Base-by-base conservation (phyloP, 208 protist species). In the Acanthamoeba culbertsoni region DNA sequence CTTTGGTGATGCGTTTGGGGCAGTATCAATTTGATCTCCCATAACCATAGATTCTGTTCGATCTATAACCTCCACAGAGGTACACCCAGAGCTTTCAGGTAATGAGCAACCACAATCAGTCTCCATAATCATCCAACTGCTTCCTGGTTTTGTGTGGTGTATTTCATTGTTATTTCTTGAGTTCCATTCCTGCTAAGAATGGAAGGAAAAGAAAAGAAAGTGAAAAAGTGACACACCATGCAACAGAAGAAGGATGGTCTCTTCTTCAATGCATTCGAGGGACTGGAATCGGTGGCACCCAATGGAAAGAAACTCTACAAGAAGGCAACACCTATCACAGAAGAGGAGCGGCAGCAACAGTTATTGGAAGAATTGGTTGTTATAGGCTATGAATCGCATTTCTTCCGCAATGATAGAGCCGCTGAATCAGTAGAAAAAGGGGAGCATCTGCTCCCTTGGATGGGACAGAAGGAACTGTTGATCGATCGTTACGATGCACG, bases 191-290 rank as follows among this genome's bases (percentile, higher is more conserved):
- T 0, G 0, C 23, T 82, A 40, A 10, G 20, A 40, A 6, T 18
- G 40, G 51, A 42, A 82, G 8, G 28, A 7, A 73, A 26, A 73
- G 28, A 37, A 33, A 8, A 10, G 33, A 7, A 10, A 73, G 62
- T 12, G 33, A 28, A 8, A 7, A 26, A 73, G 33, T 8, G 33
- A 73, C 16, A 73, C 26, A 26, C 33, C 12, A 42, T 90, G 82
- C 37, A 46, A 20, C 82, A 63, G 55, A 90, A 90, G 82, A 62
- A 65, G 37, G 82, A 90, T 65, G 82, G 53, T 6, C 59, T 90
- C 28, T 90, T 90, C 82, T 90, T 90, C 51, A 59, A 90, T 42
- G 82, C 55, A 14, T 90, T 90, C 42, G 77, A 88, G 77, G 77
- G 43, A n/a, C 77, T 62, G 46, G 53, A 59, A 8, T 40, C 51